phyloP scores from a whole-genome alignment of 768 basidiomycete genomes.

The Harrya chromipes region DNA sequence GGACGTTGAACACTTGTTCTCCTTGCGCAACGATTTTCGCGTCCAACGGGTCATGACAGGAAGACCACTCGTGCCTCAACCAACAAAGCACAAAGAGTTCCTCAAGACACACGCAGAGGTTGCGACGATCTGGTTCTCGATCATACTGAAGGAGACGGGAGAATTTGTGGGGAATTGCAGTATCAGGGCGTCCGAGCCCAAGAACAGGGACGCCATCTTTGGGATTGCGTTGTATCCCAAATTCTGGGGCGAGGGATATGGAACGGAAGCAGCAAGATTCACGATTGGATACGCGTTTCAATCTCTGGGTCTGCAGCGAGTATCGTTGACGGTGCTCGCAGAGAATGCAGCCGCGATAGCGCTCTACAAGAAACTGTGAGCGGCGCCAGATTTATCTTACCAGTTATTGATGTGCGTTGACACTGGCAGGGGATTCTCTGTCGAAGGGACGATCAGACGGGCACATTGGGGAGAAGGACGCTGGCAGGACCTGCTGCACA shows the following conservation, averaged over 20 bases:
- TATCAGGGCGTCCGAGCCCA: conserved; percentile 13
- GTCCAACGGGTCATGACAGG: conserved; percentile 9
- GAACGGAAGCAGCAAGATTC: conserved; percentile 34
- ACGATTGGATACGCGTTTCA: conserved; percentile 33
- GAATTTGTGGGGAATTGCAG: conserved; percentile 13
- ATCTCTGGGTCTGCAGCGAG: conserved; percentile 28
- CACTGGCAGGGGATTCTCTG: conserved; percentile 34
- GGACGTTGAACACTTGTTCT: conserved; percentile 1
- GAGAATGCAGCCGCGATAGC: conserved; percentile 18
- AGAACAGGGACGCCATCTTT: conserved; percentile 27
- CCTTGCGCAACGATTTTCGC: conserved; percentile 5
- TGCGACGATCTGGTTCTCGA: conserved; percentile 9
- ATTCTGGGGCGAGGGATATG: conserved; percentile 36
- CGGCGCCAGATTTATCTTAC: background rate
- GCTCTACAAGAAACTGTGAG: conserved; percentile 33
- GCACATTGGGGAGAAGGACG: conserved; percentile 30
- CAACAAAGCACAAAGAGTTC: conserved; percentile 4
- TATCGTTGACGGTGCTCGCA: conserved; percentile 24
- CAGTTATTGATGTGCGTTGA: background rate
- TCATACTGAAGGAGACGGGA: conserved; percentile 3
- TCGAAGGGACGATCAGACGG: conserved; percentile 33
- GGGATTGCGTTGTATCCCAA: conserved; percentile 17
- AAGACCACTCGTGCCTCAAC: conserved; percentile 1
- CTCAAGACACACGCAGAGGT: conserved; percentile 7
- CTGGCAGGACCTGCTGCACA: conserved; percentile 33